These are phyloP conservation scores for Pichia nanzhaoensis DNA, from an alignment of 805 yeast genomes.

Conservation along the genomic window DNA sequence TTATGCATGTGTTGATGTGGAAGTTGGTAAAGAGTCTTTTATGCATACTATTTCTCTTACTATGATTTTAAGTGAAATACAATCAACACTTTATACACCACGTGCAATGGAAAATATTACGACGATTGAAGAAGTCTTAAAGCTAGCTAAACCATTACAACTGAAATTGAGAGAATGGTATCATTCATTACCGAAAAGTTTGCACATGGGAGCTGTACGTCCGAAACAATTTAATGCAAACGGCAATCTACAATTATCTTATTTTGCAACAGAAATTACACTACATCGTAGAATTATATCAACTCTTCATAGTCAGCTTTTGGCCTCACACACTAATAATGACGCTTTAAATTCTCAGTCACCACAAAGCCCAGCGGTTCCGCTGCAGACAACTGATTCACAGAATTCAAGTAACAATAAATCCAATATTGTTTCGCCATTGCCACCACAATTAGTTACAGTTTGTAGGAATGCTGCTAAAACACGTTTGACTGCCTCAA, in stretches of 20 bases:
- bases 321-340: not conserved
- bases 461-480: slow-evolving; percentile 85
- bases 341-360: not conserved
- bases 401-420: not conserved
- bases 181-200: slow-evolving; percentile 57
- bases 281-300: slow-evolving; percentile 73
- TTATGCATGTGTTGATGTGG: slow-evolving; percentile 40
- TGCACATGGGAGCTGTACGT: slow-evolving; percentile 56
- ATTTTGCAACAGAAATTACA: slow-evolving; percentile 84
- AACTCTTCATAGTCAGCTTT: slow-evolving; percentile 33
- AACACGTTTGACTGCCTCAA: slow-evolving; percentile 73
- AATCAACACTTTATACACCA: slow-evolving; percentile 67
- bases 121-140: slow-evolving; percentile 61
- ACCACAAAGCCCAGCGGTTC: not conserved
- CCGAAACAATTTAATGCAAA: slow-evolving; percentile 63
- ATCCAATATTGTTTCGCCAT: slow-evolving; percentile 13
- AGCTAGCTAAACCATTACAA: slow-evolving; percentile 76
- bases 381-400: not conserved
- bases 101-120: slow-evolving; percentile 49
- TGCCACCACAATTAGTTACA: slow-evolving; percentile 46
- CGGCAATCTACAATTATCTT: slow-evolving; percentile 75
- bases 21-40: slow-evolving; percentile 63
- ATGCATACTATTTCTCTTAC: slow-evolving; percentile 61
- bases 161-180: slow-evolving; percentile 68
- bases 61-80: slow-evolving; percentile 62